Conservation (phyloP, 2,329 filamentous ascomycete species). For the Sporothrix sp. region DNA sequence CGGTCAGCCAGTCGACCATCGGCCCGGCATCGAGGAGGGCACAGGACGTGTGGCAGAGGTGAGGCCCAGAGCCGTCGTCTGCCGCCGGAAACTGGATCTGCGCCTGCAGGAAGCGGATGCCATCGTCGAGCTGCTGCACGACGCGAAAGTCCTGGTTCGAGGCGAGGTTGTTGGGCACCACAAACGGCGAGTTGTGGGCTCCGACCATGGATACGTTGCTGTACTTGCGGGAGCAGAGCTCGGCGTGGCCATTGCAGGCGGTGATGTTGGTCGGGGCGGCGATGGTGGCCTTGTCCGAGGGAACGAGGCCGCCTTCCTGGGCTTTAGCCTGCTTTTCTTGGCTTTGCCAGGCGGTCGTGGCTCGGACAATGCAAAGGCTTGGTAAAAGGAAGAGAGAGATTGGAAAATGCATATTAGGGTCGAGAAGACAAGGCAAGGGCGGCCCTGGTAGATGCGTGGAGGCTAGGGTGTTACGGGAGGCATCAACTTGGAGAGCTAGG, state of each 20-base stretch:
- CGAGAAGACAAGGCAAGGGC: not conserved
- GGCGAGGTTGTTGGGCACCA: conserved; percentile 57
- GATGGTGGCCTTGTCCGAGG: not conserved
- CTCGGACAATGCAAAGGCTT: not conserved
- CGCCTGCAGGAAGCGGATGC: conserved; percentile 54
- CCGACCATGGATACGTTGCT: conserved; percentile 72
- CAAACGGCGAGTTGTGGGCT: conserved; percentile 75
- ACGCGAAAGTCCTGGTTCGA: conserved; percentile 66
- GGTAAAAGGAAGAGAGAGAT: not conserved
- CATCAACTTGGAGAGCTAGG: not conserved
- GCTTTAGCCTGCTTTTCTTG: too few species aligned
- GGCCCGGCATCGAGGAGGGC: conserved; percentile 72
- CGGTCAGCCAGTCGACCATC: conserved; percentile 61
- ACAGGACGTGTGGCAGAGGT: conserved; percentile 81
- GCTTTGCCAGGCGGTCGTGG: too few species aligned
- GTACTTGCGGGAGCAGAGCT: conserved; percentile 68
- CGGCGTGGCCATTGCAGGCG: conserved; percentile 66
- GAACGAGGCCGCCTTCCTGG: too few species aligned
- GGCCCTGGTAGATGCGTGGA: not conserved
- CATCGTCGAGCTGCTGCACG: conserved; percentile 65
- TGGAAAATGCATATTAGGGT: not conserved
- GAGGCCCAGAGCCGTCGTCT: conserved; percentile 39
- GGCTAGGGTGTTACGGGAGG: not conserved
- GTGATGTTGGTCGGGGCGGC: conserved; percentile 21
- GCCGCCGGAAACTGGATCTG: conserved; percentile 49